phyloP scores from a whole-genome alignment of 768 basidiomycete species.

The Strobilomyces dryophilus region DNA sequence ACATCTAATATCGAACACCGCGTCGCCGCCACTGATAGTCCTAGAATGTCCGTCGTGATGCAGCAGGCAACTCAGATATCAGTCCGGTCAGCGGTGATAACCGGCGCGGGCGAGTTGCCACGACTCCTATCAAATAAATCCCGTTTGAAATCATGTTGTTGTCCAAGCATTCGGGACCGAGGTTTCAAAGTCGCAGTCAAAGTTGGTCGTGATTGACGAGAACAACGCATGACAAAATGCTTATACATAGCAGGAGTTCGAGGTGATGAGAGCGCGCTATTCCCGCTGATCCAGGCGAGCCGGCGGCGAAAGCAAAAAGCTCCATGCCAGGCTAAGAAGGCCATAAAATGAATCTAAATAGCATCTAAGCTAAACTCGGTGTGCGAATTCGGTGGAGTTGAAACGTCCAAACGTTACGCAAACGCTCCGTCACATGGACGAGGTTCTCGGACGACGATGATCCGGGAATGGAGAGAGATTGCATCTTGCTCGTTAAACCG shows the following conservation, averaged over 20 bases:
- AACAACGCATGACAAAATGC: not conserved
- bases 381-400: not conserved
- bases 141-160: not conserved
- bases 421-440: not conserved
- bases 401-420: no score
- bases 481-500: not conserved
- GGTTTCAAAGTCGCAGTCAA: no score
- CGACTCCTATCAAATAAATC: slow-evolving; percentile 3
- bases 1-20: not conserved
- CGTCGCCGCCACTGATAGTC: no score
- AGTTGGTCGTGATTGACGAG: not conserved
- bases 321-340: not conserved
- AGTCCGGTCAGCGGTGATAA: slow-evolving; percentile 11
- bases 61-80: slow-evolving; percentile 5
- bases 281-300: not conserved
- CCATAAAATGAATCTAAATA: not conserved
- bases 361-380: not conserved
- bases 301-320: not conserved
- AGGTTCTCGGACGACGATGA: not conserved
- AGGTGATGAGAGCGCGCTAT: not conserved
- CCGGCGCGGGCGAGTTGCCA: not conserved
- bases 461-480: slow-evolving; percentile 4
- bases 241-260: not conserved
- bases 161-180: slow-evolving; percentile 9
- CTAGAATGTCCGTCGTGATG: not conserved